Percentiles rank a stretch among this genome's conserved stretches.
These are phyloP conservation scores for Testicularia cyperi DNA, from an alignment of 1,284 basidiomycete species.

Conservation along the genomic window DNA sequence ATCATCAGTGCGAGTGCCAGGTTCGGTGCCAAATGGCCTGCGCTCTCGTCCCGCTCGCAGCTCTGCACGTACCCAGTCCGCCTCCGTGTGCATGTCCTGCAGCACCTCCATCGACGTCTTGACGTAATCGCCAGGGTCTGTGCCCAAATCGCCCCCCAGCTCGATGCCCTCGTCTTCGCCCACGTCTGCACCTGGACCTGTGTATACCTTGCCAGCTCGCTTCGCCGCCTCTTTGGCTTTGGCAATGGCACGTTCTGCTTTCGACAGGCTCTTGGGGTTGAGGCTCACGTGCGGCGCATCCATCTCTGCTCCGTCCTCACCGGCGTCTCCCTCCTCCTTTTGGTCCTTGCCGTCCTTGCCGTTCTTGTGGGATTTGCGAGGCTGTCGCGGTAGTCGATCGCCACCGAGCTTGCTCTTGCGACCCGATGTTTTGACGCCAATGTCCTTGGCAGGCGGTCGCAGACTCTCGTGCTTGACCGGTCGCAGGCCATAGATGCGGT, in stretches of 20 bases:
- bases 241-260: slow-evolving; percentile 31
- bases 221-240: slow-evolving; percentile 44
- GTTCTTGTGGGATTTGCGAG: slow-evolving; percentile 55
- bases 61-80: slow-evolving; percentile 41
- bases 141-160: no score
- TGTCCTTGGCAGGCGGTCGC: slow-evolving; percentile 62
- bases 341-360: slow-evolving; percentile 33
- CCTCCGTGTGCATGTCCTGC: slow-evolving; percentile 41
- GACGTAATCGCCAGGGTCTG: slow-evolving; percentile 22
- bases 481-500: slow-evolving; percentile 73
- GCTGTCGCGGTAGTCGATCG: slow-evolving; percentile 17
- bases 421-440: slow-evolving; percentile 61
- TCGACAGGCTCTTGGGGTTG: slow-evolving; percentile 25
- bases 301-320: slow-evolving; percentile 1
- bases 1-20: slow-evolving; percentile 13
- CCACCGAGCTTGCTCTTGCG: slow-evolving; percentile 57
- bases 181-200: slow-evolving; percentile 44
- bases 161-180: slow-evolving; percentile 50
- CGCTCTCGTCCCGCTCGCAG: slow-evolving; percentile 27
- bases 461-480: slow-evolving; percentile 68
- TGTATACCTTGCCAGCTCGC: slow-evolving; percentile 31
- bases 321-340: slow-evolving; percentile 57
- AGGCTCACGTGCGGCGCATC: neutral
- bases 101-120: slow-evolving; percentile 49
- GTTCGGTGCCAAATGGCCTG: slow-evolving; percentile 28